Evolutionary conservation across 208 protist species (phyloP).

Genomic region (Trichomonas tenax): DNA sequence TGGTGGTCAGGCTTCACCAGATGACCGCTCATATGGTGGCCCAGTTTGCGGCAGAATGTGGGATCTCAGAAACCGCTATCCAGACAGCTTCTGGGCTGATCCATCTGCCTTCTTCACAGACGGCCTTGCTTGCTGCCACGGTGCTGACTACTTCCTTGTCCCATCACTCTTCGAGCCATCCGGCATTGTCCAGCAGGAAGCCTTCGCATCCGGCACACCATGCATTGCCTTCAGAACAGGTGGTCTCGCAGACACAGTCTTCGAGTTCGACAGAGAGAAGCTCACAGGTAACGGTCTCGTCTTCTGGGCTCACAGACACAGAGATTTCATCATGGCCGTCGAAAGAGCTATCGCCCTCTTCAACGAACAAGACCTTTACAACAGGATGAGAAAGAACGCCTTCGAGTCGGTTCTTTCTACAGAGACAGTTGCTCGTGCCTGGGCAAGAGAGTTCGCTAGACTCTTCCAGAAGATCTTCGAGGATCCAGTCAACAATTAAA

Average conservation of each 20-base stretch:
- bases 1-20: neutral
- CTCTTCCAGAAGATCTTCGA: neutral
- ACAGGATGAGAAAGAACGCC: neutral
- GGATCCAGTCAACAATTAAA: neutral
- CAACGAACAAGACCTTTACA: neutral
- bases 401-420: neutral
- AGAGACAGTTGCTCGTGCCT: neutral
- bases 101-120: slow-evolving; percentile 19
- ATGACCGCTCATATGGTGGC: neutral
- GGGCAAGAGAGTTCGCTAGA: neutral
- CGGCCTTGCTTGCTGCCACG: neutral
- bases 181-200: slow-evolving; percentile 13
- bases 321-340: neutral
- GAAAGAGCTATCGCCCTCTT: neutral
- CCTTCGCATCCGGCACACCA: neutral
- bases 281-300: neutral
- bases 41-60: neutral
- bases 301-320: neutral
- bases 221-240: slow-evolving; percentile 3
- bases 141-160: neutral
- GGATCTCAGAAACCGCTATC: neutral
- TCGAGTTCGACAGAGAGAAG: slow-evolving; percentile 13
- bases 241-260: slow-evolving; percentile 13
- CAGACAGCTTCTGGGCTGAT: neutral
- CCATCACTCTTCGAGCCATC: slow-evolving; percentile 19